These are phyloP conservation scores for Protea cynaroides DNA, from an alignment of 164 flowering plant genomes.

Conservation along the genomic window DNA sequence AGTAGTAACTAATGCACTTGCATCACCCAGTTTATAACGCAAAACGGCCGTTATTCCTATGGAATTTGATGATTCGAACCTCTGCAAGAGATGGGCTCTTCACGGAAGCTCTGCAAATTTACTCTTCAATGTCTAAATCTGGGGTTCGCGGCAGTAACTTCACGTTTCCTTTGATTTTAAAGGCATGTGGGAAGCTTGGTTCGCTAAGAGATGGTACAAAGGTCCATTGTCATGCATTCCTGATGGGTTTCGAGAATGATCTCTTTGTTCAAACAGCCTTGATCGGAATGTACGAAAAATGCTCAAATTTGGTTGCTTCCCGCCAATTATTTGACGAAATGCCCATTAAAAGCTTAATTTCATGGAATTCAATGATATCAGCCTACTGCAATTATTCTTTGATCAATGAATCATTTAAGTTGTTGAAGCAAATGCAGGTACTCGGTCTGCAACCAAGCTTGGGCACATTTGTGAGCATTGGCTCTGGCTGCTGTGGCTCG, in stretches of 20 bases:
- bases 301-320: constrained; percentile 16
- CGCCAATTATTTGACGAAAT: constrained; percentile 36
- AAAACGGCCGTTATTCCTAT: constrained; percentile 19
- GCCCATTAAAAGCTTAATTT: constrained; percentile 19
- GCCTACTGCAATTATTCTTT: constrained; percentile 18
- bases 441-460: constrained; percentile 20
- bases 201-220: constrained; percentile 12
- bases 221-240: constrained; percentile 26
- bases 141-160: constrained; percentile 26
- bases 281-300: constrained; percentile 24
- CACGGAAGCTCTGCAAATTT: constrained; percentile 18
- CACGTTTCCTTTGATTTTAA: constrained; percentile 30
- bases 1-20: not conserved
- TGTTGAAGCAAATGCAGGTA: constrained; percentile 27
- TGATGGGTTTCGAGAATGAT: constrained; percentile 23
- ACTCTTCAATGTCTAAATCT: constrained; percentile 23
- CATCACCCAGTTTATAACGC: not conserved
- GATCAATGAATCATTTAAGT: constrained; percentile 14
- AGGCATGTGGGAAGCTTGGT: constrained; percentile 25
- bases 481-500: constrained; percentile 18
- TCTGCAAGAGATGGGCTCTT: constrained; percentile 20
- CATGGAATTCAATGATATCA: constrained; percentile 35
- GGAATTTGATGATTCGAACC: constrained; percentile 31
- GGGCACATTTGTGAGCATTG: constrained; percentile 21
- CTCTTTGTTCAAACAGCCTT: constrained; percentile 33